These are phyloP conservation scores for Helenozyma rhizophorensis DNA, from an alignment of 805 yeast species.

Conservation along the genomic window DNA sequence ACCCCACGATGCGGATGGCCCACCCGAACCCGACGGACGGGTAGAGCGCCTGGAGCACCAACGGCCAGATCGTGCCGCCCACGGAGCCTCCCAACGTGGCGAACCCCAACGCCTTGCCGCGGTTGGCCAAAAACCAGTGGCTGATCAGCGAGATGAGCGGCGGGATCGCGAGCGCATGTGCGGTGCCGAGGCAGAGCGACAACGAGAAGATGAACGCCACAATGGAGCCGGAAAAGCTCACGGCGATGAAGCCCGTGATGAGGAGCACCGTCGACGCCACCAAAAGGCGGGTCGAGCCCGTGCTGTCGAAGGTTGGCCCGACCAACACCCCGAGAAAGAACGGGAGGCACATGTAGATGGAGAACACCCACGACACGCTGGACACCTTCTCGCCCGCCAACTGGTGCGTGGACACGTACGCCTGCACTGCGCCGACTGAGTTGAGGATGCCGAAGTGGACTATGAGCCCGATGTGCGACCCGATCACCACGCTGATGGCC, in stretches of 20 bases:
- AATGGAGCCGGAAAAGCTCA: slow-evolving; percentile 48
- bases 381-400: slow-evolving; percentile 42
- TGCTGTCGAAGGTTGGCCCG: slow-evolving; percentile 61
- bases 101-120: slow-evolving; percentile 60
- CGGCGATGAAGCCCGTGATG: slow-evolving; percentile 50
- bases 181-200: slow-evolving; percentile 48
- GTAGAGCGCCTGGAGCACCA: slow-evolving; percentile 45
- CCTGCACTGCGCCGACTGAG: slow-evolving; percentile 58
- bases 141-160: slow-evolving; percentile 60
- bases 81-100: slow-evolving; percentile 64
- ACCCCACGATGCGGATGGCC: slow-evolving; percentile 50
- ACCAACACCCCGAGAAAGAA: slow-evolving; percentile 25
- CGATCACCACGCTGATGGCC: slow-evolving; percentile 56
- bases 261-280: slow-evolving; percentile 26
- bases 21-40: slow-evolving; percentile 52
- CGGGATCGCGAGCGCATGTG: slow-evolving; percentile 55
- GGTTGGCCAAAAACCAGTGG: slow-evolving; percentile 58
- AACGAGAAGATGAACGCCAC: slow-evolving; percentile 63
- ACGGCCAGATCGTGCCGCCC: slow-evolving; percentile 62
- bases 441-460: slow-evolving; percentile 55
- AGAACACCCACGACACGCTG: slow-evolving; percentile 61
- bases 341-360: slow-evolving; percentile 49
- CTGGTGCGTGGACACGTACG: slow-evolving; percentile 53
- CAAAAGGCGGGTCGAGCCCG: slow-evolving; percentile 49
- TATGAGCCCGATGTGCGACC: slow-evolving; percentile 53